Base-by-base conservation (phyloP, 257 asterid genomes). In the Penstemon newberryi region DNA sequence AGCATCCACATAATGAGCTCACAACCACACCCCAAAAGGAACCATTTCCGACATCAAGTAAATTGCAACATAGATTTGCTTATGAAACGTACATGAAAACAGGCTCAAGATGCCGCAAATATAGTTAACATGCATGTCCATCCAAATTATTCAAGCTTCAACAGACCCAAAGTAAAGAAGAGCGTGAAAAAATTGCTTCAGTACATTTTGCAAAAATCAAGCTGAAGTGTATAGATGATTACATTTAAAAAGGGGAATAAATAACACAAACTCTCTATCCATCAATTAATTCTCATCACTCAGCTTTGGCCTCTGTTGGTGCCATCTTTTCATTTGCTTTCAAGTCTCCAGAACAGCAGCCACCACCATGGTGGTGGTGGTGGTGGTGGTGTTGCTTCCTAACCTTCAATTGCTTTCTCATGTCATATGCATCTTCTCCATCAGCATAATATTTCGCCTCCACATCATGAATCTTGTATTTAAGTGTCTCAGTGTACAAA, bases 391-490 rank as follows among this genome's bases (percentile, higher is more conserved):
- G 90, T 61, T 80, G 88, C 90, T 82, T 86, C 84, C 71, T 85
- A 53, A 91, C 95, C 81, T 87, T 91, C 81, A 94, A 76, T 68
- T 86, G 88, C 78, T 94, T 94, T 75, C 96, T 83, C 99, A 94
- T 94, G 75, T 91, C 99, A 71, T 91, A 94, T 25, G 99, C 99
- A 78, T 94, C 99, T 72, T 94, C 99, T n/a, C 99, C 99, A 69
- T 94, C 97, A 2, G 99, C 97, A 63, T 94, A 94, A 73, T 94
- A 94, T 71, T 90, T 94, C 47, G 97, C 96, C 80, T 94, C 99
- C 70, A 91, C 74, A 45, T 94, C 99, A 73, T 89, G 91, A 73
- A 94, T 91, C 84, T 86, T 86, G 87, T 94, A 94, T 41, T 92
- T 93, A 66, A 91, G 73, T 18, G 97, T 94, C 74, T 75, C 86